Evolutionary conservation across 495 filamentous ascomycete genomes (phyloP), one percentile per base, ranked within the genome.

Genomic region (Tuber umbilicatum): DNA sequence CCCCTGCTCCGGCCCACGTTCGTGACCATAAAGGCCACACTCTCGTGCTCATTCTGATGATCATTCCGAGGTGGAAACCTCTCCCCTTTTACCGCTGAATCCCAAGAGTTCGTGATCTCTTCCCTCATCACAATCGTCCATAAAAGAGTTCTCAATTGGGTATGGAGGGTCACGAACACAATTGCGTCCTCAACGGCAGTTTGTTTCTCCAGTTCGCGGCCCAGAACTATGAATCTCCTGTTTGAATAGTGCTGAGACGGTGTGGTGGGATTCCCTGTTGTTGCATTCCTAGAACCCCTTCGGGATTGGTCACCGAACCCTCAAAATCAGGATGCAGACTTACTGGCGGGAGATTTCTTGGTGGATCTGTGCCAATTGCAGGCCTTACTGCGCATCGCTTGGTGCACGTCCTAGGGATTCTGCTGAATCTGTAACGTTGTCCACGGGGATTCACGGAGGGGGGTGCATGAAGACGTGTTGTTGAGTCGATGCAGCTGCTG

Each of bases 301-400:
- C 68, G 72, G 73, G 71, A 78, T 76, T 16, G 10, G 41, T 27
- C 40, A 72, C 75, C 47, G 37, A 37, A 69, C 19, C 60, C 43
- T 70, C 41, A 45, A 72, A 77, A 42, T 6, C 31, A 75, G 71
- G 72, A 47, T 73, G 67, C 31, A 74, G 72, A 74, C 69, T 64
- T 75, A 74, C 73, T 38, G 70, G 72, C 38, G 41, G 4, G 69
- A 69, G 69, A 72, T 75, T 42, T 39, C 40, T 43, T 69, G 73
- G 27, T 12, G 50, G 55, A 75, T 77, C 50, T 38, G 19, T 17
- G 19, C 35, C 12, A 67, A 37, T 64, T 43, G 38, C 43, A 68
- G 43, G 69, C 37, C 38, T 67, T 71, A 38, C 73, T 71, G 69
- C 73, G 10, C 41, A 74, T 70, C 23, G 2, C 47, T 42, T 42